Percentiles rank a stretch among this genome's conserved stretches.
phyloP scores from a whole-genome alignment of 2,329 filamentous ascomycete genomes.

The Stagonosporopsis tanaceti region DNA sequence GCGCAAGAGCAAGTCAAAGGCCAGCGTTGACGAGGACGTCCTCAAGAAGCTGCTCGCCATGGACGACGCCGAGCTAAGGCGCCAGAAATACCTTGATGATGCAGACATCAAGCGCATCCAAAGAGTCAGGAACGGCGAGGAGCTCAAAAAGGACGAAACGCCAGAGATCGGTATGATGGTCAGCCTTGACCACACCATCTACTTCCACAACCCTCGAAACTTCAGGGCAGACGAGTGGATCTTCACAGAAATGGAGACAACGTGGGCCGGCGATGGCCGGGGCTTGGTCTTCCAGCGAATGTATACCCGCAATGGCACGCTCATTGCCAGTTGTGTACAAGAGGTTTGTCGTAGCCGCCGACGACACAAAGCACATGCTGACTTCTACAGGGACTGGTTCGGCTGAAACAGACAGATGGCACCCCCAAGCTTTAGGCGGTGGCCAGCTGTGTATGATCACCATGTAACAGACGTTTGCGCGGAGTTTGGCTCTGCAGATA shows the following conservation, averaged over 20 bases:
- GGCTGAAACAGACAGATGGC: conserved; percentile 19
- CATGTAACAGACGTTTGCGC: not conserved
- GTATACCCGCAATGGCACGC: conserved; percentile 72
- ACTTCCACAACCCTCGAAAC: conserved; percentile 61
- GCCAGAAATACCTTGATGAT: conserved; percentile 55
- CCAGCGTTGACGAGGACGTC: conserved; percentile 53
- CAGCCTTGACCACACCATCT: conserved; percentile 74
- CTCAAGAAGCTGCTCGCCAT: conserved; percentile 55
- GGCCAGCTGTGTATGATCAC: not conserved
- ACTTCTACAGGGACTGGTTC: conserved; percentile 17
- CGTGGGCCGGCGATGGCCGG: conserved; percentile 80
- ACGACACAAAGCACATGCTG: not conserved
- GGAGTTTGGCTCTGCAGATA: not conserved
- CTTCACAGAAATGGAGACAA: conserved; percentile 80
- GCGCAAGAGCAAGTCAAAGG: conserved; percentile 46
- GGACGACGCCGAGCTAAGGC: conserved; percentile 54
- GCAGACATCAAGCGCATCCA: conserved; percentile 59
- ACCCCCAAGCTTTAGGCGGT: conserved; percentile 15
- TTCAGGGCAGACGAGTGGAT: conserved; percentile 73
- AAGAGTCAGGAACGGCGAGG: conserved; percentile 50
- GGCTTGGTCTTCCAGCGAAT: conserved; percentile 80
- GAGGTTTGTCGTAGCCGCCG: conserved; percentile 61
- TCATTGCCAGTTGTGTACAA: conserved; percentile 82
- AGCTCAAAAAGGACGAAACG: conserved; percentile 56
- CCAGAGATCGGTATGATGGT: conserved; percentile 85